A percentile compares a stretch with the other conserved stretches of the same genome.
Conservation (phyloP, 1,284 basidiomycete genomes). For the Sanghuangporus sanghuang region DNA sequence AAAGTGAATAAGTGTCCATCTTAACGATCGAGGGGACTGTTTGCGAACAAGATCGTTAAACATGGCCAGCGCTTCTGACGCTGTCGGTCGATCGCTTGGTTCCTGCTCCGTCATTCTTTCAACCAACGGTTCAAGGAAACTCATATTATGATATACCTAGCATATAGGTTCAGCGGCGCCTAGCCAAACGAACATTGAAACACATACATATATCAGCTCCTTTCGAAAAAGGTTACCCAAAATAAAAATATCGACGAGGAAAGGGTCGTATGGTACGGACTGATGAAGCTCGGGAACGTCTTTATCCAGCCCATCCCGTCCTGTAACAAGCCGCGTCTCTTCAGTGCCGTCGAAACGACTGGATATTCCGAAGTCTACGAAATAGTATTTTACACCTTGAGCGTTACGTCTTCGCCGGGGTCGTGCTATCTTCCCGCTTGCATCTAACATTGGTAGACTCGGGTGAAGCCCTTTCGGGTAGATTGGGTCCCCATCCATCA, state of each 20-base stretch:
- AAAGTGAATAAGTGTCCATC: background rate
- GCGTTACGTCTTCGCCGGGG: background rate
- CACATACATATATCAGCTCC: background rate
- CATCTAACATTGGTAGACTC: background rate
- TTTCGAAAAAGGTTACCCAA: background rate
- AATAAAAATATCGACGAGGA: slow-evolving; percentile 4
- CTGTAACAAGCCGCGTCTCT: background rate
- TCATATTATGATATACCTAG: slow-evolving; percentile 14
- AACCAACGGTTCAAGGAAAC: slow-evolving; percentile 4
- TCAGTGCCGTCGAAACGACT: background rate
- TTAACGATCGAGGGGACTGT: background rate
- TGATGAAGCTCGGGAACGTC: slow-evolving; percentile 8
- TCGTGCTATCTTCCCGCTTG: background rate
- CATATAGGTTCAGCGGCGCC: background rate
- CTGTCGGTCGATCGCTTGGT: background rate
- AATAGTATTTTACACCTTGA: slow-evolving; percentile 22
- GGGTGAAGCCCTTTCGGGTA: slow-evolving; percentile 9
- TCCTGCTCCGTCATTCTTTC: background rate
- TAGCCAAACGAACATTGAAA: background rate
- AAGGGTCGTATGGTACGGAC: slow-evolving; percentile 6
- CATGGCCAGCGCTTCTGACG: background rate
- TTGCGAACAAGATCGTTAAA: background rate
- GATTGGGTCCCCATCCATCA: background rate
- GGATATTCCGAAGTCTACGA: slow-evolving; percentile 19
- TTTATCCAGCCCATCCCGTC: slow-evolving; percentile 2